phyloP scores from a whole-genome alignment of 1,284 basidiomycete genomes.

The Cryptococcus sp. region DNA sequence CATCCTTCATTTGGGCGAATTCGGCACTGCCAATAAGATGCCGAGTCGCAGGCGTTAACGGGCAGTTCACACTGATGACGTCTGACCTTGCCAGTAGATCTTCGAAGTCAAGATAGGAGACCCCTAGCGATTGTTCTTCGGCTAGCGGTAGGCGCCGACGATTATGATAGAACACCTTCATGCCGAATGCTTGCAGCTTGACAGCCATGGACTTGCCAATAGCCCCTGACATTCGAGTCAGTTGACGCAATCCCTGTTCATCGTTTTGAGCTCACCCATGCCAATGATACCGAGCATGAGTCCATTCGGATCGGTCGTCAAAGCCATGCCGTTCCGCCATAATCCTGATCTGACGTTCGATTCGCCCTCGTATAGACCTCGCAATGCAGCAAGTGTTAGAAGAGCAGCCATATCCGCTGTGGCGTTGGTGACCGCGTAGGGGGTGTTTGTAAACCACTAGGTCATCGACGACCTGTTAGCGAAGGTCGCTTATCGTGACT shows the following conservation, averaged over 20 bases:
- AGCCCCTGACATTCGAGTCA: constrained; percentile 14
- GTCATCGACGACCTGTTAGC: neutral
- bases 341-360: constrained; percentile 17
- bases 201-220: constrained; percentile 32
- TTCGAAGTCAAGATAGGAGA: constrained; percentile 39
- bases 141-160: constrained; percentile 18
- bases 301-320: constrained; percentile 24
- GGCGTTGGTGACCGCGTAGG: constrained; percentile 29
- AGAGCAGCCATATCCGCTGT: constrained; percentile 33
- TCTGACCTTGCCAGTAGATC: constrained; percentile 40
- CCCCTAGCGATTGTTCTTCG: constrained; percentile 29
- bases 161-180: constrained; percentile 37
- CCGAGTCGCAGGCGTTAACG: constrained; percentile 36
- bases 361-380: constrained; percentile 23
- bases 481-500: neutral
- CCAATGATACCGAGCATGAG: constrained; percentile 28
- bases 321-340: constrained; percentile 23
- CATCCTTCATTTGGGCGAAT: constrained; percentile 46
- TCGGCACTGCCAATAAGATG: constrained; percentile 36
- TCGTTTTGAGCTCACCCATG: constrained; percentile 17
- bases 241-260: neutral
- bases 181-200: constrained; percentile 27
- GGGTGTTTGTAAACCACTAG: constrained; percentile 29
- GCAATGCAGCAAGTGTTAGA: constrained; percentile 25
- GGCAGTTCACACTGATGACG: constrained; percentile 41